Conservation (phyloP, 345 rosid species). For the Capsella bursapastoris region DNA sequence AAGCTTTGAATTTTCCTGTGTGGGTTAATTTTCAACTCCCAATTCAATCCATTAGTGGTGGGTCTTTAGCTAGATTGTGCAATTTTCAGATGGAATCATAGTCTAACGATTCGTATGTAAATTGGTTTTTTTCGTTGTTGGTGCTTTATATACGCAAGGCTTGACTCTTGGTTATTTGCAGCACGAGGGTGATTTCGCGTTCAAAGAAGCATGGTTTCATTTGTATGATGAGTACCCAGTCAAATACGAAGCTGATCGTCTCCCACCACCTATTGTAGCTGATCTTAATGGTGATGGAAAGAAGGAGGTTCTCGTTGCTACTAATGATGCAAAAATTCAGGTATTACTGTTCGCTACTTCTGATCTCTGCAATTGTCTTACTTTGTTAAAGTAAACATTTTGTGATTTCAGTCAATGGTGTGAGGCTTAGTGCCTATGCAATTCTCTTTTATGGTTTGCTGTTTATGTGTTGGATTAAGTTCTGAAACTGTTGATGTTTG, state of each 20-base stretch:
- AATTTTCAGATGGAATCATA: background rate
- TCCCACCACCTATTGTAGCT: conserved; percentile 85
- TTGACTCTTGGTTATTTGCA: conserved; percentile 27
- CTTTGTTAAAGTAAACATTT: conserved; percentile 4
- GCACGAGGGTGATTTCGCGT: conserved; percentile 99
- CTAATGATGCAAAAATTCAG: conserved; percentile 95
- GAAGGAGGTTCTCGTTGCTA: conserved; percentile 86
- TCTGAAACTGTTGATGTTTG: conserved; percentile 15
- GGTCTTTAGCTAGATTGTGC: background rate
- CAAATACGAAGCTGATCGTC: conserved; percentile 87
- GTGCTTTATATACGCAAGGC: background rate
- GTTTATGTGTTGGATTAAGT: conserved; percentile 9
- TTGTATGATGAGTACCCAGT: conserved; percentile 83
- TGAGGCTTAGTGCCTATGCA: background rate
- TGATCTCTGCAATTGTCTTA: background rate
- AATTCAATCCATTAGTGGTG: background rate
- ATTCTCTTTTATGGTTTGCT: conserved; percentile 4
- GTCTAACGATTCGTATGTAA: background rate
- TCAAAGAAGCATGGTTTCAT: conserved; percentile 93
- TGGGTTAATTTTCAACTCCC: background rate
- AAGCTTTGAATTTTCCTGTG: background rate
- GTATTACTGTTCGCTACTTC: conserved; percentile 41
- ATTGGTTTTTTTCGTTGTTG: background rate
- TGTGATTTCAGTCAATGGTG: background rate
- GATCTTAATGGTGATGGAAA: conserved; percentile 98